Base-by-base conservation (phyloP, 2,329 filamentous ascomycete species). In the Epichloe festucae region DNA sequence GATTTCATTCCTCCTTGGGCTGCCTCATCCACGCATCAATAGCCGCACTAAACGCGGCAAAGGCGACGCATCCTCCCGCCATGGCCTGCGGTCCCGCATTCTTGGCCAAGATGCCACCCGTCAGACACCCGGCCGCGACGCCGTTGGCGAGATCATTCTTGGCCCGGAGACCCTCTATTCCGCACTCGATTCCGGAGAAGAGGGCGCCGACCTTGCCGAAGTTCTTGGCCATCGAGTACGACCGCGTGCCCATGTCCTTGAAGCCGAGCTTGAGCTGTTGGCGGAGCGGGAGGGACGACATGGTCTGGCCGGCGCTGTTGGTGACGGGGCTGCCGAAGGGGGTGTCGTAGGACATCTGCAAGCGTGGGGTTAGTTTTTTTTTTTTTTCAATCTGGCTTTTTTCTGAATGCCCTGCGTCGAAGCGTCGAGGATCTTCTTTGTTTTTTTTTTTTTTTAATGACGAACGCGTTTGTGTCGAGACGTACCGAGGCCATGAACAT, bases 401-500 rank as follows among this genome's bases (percentile, higher is more conserved):
- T 17, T 17, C 17, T 17, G 17, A 17, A 17, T 17, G 17, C 17
- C 17, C 17, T 17, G 17, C 17, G 17, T 17, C 17, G 17, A 17
- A 2, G 21, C 23, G 2, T 27, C 23, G 23, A 23, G 23, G 23
- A 23, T 6, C 23, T 5, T 2, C 5, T 5, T 23, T 4, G 4
- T 23, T 23, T 23, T 23, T 4, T 21, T 21, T 21, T 21, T 21
- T 21, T 23, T 7, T 23, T 23, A 5, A 23, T 23, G 21, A 17
- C 17, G 17, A 17, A 17, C 17, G 17, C 17, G 17, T 23, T 2
- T 15, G 27, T 48, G 21, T 27, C 14, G 36, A 4, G 17, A 74
- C 85, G 57, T 82, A 95, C 89, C 63, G 87, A 93, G 54, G 90
- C 89, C 91, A 97, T 98, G 75, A 98, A 98, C 62, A 97, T 78